These are phyloP conservation scores for Pelargonium fulgidum DNA, from an alignment of 441 rosid species.

Conservation along the genomic window DNA sequence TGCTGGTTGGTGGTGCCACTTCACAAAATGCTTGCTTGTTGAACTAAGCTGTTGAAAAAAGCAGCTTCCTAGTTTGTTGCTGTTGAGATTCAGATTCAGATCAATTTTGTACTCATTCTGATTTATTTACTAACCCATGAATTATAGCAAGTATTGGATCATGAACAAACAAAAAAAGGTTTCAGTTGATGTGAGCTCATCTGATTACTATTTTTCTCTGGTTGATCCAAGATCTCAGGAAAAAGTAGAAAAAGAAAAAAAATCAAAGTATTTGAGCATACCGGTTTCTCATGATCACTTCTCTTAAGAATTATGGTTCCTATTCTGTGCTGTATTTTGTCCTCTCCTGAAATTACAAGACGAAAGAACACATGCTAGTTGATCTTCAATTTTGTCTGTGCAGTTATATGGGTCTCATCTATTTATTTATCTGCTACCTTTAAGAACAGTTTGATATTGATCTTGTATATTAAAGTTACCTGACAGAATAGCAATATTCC, in stretches of 20 bases:
- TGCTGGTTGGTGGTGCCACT: conserved; percentile 5
- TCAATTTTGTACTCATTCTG: neutral
- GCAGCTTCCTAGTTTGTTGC: neutral
- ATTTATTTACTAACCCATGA: neutral
- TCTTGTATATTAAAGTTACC: neutral
- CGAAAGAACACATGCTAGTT: neutral
- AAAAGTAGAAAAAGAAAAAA: neutral
- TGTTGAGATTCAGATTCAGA: neutral
- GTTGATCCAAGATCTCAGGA: no score
- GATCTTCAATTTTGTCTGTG: neutral
- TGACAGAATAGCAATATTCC: neutral
- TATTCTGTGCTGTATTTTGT: no score
- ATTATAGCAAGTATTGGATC: neutral
- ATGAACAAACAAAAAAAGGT: neutral
- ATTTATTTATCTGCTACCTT: neutral
- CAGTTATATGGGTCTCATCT: neutral
- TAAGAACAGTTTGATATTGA: neutral
- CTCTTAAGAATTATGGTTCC: no score
- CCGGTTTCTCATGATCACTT: neutral
- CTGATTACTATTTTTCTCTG: neutral
- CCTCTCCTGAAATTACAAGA: no score
- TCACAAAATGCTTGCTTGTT: neutral
- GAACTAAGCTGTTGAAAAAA: neutral
- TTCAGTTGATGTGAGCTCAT: neutral
- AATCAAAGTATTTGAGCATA: neutral